Conservation (phyloP, 352 stramenopile species). For the Detonula confervacea region DNA sequence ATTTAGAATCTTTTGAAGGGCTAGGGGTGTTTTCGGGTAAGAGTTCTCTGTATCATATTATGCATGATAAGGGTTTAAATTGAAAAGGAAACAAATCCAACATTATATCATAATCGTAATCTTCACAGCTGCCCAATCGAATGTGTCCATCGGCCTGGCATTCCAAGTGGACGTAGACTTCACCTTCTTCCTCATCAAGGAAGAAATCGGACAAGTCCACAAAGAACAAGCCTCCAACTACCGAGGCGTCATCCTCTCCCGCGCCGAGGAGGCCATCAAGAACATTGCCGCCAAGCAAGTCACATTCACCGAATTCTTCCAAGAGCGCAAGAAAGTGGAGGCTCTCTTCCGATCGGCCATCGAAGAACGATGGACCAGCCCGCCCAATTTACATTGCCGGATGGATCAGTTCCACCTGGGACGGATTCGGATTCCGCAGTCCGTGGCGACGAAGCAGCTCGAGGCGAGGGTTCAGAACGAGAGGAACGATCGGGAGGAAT, state of each 20-base stretch:
- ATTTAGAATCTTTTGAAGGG: conserved; percentile 50
- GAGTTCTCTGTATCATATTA: too few species aligned
- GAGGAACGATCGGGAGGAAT: conserved; percentile 58
- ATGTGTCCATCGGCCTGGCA: conserved; percentile 61
- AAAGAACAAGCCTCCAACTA: conserved; percentile 59
- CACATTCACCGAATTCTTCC: conserved; percentile 63
- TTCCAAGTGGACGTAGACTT: conserved; percentile 69
- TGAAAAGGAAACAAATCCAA: too few species aligned
- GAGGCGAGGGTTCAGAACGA: conserved; percentile 62
- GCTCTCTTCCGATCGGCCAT: conserved; percentile 49
- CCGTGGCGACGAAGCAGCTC: conserved; percentile 59
- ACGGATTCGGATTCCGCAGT: conserved; percentile 59
- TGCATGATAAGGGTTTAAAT: too few species aligned
- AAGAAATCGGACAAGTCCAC: conserved; percentile 68
- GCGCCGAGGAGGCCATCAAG: conserved; percentile 66
- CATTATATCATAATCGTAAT: too few species aligned
- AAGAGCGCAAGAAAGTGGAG: conserved; percentile 59
- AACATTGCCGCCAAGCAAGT: conserved; percentile 56
- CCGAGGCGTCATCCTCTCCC: conserved; percentile 45
- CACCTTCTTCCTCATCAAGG: conserved; percentile 63
- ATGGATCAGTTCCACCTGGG: conserved; percentile 75
- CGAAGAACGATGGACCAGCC: conserved; percentile 46
- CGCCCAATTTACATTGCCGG: conserved; percentile 50
- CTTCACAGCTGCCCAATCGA: conserved; percentile 2
- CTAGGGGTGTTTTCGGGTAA: conserved; percentile 62